These are phyloP conservation scores for Solanum sparsipilum DNA, from an alignment of 257 asterid species.

Conservation along the genomic window DNA sequence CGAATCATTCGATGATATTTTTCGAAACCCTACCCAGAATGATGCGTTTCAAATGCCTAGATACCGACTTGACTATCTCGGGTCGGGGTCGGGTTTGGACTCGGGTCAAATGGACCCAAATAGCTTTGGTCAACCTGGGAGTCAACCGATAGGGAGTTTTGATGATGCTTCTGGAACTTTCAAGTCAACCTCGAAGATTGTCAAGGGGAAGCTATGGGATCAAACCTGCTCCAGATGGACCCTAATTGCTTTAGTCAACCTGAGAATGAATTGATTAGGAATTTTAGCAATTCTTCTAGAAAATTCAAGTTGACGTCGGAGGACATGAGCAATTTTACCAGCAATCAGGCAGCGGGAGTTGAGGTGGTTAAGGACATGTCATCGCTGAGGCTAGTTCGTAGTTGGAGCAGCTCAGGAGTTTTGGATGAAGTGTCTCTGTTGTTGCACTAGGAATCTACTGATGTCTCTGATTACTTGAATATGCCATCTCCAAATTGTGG, in stretches of 20 bases:
- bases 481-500: constrained; percentile 46
- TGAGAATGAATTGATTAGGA: background rate
- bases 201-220: constrained; percentile 5
- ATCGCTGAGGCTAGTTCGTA: constrained; percentile 16
- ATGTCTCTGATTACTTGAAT: constrained; percentile 32
- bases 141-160: background rate
- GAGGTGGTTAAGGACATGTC: background rate
- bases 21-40: constrained; percentile 15
- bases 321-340: constrained; percentile 30
- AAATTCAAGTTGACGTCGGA: constrained; percentile 40
- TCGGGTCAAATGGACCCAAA: constrained; percentile 4
- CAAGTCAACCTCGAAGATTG: background rate
- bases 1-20: constrained; percentile 51
- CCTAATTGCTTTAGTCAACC: background rate
- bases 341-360: constrained; percentile 11
- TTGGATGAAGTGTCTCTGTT: constrained; percentile 27
- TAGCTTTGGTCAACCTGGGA: constrained; percentile 4
- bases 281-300: background rate
- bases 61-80: background rate
- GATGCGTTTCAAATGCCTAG: constrained; percentile 14
- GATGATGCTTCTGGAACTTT: background rate
- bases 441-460: constrained; percentile 32
- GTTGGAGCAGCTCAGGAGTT: constrained; percentile 37
- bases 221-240: constrained; percentile 7
- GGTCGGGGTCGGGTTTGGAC: background rate